These are phyloP conservation scores for Coprinopsis strossmayeri DNA, from an alignment of 768 basidiomycete species.

Conservation along the genomic window DNA sequence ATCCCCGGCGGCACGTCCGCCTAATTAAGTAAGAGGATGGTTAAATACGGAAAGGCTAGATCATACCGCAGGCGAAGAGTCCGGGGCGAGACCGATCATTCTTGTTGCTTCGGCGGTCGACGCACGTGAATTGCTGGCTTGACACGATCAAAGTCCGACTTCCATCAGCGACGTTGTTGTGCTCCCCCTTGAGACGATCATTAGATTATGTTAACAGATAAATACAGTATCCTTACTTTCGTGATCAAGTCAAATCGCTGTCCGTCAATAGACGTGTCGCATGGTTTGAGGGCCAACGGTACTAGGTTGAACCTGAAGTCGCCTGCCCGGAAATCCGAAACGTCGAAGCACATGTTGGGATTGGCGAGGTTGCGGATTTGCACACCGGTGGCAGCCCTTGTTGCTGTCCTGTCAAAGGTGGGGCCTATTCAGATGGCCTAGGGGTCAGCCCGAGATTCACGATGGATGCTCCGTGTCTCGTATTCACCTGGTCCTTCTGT, in stretches of 20 bases:
- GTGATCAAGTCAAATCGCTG: slow-evolving; percentile 29
- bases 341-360: slow-evolving; percentile 21
- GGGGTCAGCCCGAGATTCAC: not conserved
- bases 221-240: slow-evolving; percentile 10
- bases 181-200: slow-evolving; percentile 17
- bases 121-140: slow-evolving; percentile 22
- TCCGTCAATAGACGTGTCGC: slow-evolving; percentile 19
- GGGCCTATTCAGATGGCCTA: slow-evolving; percentile 15
- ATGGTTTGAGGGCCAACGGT: slow-evolving; percentile 19
- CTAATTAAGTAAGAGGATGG: slow-evolving; percentile 7
- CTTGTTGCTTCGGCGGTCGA: slow-evolving; percentile 20
- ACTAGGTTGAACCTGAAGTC: slow-evolving; percentile 27
- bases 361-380: slow-evolving; percentile 21
- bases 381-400: slow-evolving; percentile 19
- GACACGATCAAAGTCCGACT: slow-evolving; percentile 23
- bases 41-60: not conserved
- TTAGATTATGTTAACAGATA: not conserved
- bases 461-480: not conserved
- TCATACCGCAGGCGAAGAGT: slow-evolving; percentile 20
- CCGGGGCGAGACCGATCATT: slow-evolving; percentile 21
- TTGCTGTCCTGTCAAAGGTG: slow-evolving; percentile 23
- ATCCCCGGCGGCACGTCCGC: slow-evolving; percentile 22
- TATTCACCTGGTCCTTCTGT: slow-evolving; percentile 5
- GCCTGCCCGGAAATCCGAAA: slow-evolving; percentile 24
- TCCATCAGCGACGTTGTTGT: slow-evolving; percentile 22